Evolutionary conservation across 2,329 filamentous ascomycete genomes (phyloP).

Genomic region (Pyrenochaeta sp.): DNA sequence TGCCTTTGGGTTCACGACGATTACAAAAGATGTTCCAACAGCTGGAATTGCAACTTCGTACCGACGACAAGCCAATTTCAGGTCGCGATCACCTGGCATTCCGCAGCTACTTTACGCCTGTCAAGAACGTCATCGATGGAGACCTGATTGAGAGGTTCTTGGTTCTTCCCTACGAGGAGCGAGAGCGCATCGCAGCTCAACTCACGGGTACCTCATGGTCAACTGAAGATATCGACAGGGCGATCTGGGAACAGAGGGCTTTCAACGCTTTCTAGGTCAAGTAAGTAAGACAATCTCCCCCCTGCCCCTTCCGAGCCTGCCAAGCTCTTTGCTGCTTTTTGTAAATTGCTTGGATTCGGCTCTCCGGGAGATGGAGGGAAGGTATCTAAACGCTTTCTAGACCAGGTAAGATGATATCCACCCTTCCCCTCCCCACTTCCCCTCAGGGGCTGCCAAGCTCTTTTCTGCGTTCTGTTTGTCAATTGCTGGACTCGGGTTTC

Average conservation of each 20-base stretch:
- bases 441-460: too few relatives aligned
- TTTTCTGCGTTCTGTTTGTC: too few relatives aligned
- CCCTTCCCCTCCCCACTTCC: too few relatives aligned
- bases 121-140: slow-evolving; percentile 96
- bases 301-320: too few relatives aligned
- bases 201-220: slow-evolving; percentile 74
- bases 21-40: slow-evolving; percentile 98
- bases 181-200: slow-evolving; percentile 93
- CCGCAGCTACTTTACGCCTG: slow-evolving; percentile 91
- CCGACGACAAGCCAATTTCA: slow-evolving; percentile 78
- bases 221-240: slow-evolving; percentile 92
- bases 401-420: too few relatives aligned
- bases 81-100: slow-evolving; percentile 97
- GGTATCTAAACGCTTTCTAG: too few relatives aligned
- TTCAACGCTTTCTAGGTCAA: slow-evolving; percentile 43
- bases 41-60: slow-evolving; percentile 85
- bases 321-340: too few relatives aligned
- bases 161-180: slow-evolving; percentile 83
- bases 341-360: too few relatives aligned
- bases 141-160: slow-evolving; percentile 94
- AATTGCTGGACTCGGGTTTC: too few relatives aligned
- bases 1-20: slow-evolving; percentile 89
- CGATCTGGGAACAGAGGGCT: slow-evolving; percentile 65
- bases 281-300: too few relatives aligned
- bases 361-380: too few relatives aligned